Evolutionary conservation across 2,329 filamentous ascomycete genomes (phyloP), one percentile per base, ranked within the genome.

Genomic region (Pseudogymnoascus sp.): DNA sequence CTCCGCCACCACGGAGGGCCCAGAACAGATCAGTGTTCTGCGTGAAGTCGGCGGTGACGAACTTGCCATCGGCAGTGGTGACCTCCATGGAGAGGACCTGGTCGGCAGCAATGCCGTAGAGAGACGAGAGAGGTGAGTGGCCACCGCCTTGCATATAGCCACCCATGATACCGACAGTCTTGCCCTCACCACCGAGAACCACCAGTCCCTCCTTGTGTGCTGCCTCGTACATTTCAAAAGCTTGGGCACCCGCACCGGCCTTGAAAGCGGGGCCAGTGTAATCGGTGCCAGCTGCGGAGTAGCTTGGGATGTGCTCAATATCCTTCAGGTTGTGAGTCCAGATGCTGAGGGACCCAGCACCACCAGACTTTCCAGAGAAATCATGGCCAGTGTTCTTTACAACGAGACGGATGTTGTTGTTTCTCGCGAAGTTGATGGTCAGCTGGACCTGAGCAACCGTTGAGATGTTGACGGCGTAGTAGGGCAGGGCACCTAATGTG

Each of bases 101-200:
- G 66, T 88, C 87, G 0, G 81, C 83, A 2, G 75, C 85, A 17
- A 89, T 74, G 0, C 86, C 86, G 64, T 81, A 81, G 1, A 73
- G 75, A 0, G 82, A 79, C 0, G 75, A 72, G 1, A 88, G 72
- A 0, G 82, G 71, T 0, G 79, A 82, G 70, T 89, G 86, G 0
- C 86, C 86, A 1, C 83, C 86, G 0, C 84, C 85, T 26, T 83
- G 82, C 1, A 81, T 75, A 60, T 83, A 89, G 0, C 86, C 86
- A 23, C 68, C 69, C 17, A 60, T 56, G n/a, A 65, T 44, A 4
- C 84, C 85, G 0, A 85, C 76, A 0, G 82, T 81, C 10, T 88
- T 59, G 77, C 79, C 62, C 78, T 80, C 15, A 77, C 78, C 7
- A 82, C 85, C 1, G 80, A 82, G 0, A 86, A 82, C 11, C 82